Evolutionary conservation across 495 filamentous ascomycete genomes (phyloP).

Genomic region (Aspergillus haitiensis): DNA sequence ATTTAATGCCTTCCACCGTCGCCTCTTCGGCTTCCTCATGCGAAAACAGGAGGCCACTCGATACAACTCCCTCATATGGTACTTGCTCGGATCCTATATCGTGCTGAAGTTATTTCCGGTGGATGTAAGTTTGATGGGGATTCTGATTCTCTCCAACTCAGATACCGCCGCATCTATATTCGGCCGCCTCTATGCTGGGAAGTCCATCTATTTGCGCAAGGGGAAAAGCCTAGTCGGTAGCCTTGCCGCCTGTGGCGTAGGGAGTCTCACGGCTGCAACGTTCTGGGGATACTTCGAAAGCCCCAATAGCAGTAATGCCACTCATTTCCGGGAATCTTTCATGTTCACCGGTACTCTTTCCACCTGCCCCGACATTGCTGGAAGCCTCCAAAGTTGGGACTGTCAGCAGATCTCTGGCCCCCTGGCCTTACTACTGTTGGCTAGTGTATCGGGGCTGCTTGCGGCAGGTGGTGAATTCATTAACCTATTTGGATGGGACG

Average conservation of each 20-base stretch:
- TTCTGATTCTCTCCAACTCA: not conserved
- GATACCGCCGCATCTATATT: slow-evolving; percentile 1
- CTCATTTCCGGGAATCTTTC: not conserved
- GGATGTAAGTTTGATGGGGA: slow-evolving; percentile 2
- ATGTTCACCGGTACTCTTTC: slow-evolving; percentile 2
- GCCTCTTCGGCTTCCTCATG: slow-evolving; percentile 6
- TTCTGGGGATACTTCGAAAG: slow-evolving; percentile 3
- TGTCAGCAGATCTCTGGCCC: not conserved
- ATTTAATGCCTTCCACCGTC: not conserved
- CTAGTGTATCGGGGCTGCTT: slow-evolving; percentile 1
- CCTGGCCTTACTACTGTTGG: not conserved
- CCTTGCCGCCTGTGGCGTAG: not conserved
- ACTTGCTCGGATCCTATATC: not conserved
- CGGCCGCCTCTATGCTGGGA: not conserved
- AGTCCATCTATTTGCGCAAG: not conserved
- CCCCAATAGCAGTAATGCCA: no score
- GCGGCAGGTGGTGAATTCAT: slow-evolving; percentile 7
- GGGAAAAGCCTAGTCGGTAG: slow-evolving; percentile 2
- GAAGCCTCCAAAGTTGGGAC: not conserved
- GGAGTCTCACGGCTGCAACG: not conserved
- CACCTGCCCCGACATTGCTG: not conserved
- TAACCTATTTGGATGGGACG: not conserved
- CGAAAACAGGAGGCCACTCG: not conserved
- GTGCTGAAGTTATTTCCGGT: slow-evolving; percentile 1
- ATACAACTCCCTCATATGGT: slow-evolving; percentile 7